Conservation (phyloP, 257 asterid genomes). For the Salvia miltiorrhiza region DNA sequence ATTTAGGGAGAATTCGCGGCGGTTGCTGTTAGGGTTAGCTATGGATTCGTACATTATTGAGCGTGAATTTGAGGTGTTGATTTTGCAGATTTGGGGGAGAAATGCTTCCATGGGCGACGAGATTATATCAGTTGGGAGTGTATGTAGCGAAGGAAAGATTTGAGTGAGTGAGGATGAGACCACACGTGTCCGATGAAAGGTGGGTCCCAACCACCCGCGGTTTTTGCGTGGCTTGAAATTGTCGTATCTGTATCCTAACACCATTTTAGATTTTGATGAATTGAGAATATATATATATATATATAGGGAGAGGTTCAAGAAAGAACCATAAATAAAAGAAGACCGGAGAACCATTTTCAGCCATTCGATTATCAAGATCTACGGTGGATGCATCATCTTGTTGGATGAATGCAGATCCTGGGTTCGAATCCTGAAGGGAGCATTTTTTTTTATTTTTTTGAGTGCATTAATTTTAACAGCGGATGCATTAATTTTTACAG, state of each 20-base stretch:
- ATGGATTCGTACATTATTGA: conserved; percentile 7
- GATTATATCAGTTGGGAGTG: not conserved
- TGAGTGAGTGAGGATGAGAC: not conserved
- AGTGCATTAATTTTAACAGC: too few relatives aligned
- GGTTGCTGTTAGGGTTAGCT: too few relatives aligned
- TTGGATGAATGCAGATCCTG: too few relatives aligned
- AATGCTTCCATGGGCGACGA: not conserved
- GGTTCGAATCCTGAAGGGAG: too few relatives aligned
- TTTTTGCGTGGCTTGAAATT: conserved; percentile 14
- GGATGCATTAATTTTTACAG: too few relatives aligned
- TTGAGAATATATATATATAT: too few relatives aligned
- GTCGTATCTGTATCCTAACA: not conserved
- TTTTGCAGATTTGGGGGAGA: not conserved
- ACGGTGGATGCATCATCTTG: too few relatives aligned
- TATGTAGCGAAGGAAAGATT: not conserved
- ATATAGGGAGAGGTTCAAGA: too few relatives aligned
- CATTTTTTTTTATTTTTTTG: too few relatives aligned
- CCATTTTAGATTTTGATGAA: not conserved
- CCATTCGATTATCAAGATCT: too few relatives aligned
- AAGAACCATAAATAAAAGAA: too few relatives aligned
- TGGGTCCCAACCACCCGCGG: conserved; percentile 16
- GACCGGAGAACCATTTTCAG: too few relatives aligned
- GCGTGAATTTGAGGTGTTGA: not conserved
- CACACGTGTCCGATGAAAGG: conserved; percentile 14
- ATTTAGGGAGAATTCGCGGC: not conserved